Evolutionary conservation across 495 filamentous ascomycete genomes (phyloP).

Genomic region (Penicillium arizonense): DNA sequence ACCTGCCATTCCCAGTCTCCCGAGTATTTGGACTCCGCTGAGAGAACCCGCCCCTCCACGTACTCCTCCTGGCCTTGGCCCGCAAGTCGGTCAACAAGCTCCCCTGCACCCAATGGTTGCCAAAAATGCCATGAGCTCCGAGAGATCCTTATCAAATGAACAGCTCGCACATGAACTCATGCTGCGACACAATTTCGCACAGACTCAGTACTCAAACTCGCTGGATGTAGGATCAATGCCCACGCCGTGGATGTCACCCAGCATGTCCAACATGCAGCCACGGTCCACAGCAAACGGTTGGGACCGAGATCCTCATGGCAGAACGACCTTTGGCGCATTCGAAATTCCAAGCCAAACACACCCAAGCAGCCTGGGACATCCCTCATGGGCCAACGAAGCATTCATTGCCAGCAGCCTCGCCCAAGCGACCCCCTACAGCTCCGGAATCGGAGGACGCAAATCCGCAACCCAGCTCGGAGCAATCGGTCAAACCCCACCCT

Average conservation of each 20-base stretch:
- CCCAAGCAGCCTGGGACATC: constrained; percentile 27
- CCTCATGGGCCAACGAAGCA: constrained; percentile 43
- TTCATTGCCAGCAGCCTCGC: constrained; percentile 40
- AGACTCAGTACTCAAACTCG: constrained; percentile 24
- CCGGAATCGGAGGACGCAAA: constrained; percentile 31
- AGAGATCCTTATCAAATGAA: constrained; percentile 26
- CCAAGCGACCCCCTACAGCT: constrained; percentile 21
- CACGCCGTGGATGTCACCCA: constrained; percentile 27
- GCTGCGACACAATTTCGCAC: constrained; percentile 26
- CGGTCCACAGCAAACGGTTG: constrained; percentile 22
- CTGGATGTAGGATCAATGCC: constrained; percentile 23
- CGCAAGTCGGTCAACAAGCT: constrained; percentile 25
- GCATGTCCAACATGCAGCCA: constrained; percentile 14
- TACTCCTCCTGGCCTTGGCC: constrained; percentile 36
- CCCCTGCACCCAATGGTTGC: constrained; percentile 15
- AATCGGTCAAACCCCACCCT: constrained; percentile 46
- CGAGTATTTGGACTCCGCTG: constrained; percentile 46
- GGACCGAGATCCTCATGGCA: constrained; percentile 23
- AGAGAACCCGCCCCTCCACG: constrained; percentile 33
- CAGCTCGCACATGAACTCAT: constrained; percentile 28
- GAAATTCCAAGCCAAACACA: constrained; percentile 30
- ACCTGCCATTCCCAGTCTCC: constrained; percentile 35
- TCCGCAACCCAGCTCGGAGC: constrained; percentile 37
- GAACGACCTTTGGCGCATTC: constrained; percentile 18
- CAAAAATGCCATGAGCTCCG: constrained; percentile 14